These are phyloP conservation scores for Coemansia sp. DNA, from an alignment of 192 early-diverging fungal species.

Conservation along the genomic window DNA sequence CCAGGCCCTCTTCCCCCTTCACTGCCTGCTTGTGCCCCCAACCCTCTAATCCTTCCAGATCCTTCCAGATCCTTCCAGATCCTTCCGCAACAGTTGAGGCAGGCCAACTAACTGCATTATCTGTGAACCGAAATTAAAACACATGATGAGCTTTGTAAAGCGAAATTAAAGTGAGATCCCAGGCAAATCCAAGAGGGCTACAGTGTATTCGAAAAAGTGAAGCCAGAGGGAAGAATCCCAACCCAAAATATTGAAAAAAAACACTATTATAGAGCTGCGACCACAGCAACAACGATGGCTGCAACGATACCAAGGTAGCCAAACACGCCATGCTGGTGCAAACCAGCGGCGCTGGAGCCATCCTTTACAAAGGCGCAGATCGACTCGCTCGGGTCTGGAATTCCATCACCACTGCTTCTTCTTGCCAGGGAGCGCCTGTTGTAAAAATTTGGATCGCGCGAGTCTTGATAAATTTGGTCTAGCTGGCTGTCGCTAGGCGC, in stretches of 20 bases:
- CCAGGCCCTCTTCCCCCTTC: too few species aligned
- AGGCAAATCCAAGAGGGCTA: too few species aligned
- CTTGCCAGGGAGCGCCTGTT: slow-evolving; percentile 23
- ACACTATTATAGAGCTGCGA: not conserved
- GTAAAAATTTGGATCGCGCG: slow-evolving; percentile 47
- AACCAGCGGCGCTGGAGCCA: slow-evolving; percentile 7
- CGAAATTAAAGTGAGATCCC: too few species aligned
- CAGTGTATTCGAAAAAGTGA: too few species aligned
- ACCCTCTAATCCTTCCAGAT: not conserved
- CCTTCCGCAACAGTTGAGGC: too few species aligned
- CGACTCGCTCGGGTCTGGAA: slow-evolving; percentile 14
- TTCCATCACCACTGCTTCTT: slow-evolving; percentile 1
- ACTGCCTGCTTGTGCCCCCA: too few species aligned
- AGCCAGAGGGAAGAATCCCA: too few species aligned
- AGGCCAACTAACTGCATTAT: too few species aligned
- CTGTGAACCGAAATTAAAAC: too few species aligned
- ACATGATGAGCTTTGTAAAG: too few species aligned
- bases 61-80: too few species aligned
- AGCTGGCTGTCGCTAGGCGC: slow-evolving; percentile 39
- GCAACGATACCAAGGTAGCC: not conserved
- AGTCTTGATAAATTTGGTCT: slow-evolving; percentile 30
- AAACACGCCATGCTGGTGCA: not conserved
- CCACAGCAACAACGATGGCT: not conserved
- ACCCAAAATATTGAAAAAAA: too few species aligned
- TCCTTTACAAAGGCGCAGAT: slow-evolving; percentile 39